Evolutionary conservation across 768 basidiomycete species (phyloP), one percentile per base, ranked within the genome.

Genomic region (Boletus pseudo-olivaceus): DNA sequence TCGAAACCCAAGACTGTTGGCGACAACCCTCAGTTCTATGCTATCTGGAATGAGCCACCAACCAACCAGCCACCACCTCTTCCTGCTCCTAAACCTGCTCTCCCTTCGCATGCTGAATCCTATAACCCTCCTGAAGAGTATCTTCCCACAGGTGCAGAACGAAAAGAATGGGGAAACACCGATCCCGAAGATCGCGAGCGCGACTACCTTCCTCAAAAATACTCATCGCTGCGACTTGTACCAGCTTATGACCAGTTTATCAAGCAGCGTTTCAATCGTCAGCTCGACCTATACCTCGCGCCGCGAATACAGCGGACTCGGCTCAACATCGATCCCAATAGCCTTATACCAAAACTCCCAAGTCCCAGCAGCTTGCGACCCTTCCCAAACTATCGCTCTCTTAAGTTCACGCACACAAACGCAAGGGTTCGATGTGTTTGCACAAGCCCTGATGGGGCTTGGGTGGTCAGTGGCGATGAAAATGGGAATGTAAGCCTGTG

Each of bases 41-140:
- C 87, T 15, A 89, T 99, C 55, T 99, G 97, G 97, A 85, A 85
- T 32, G 84, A 90, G 58, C 77, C 82, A 17, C 78, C 87, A n/a
- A 79, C 87, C 1, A 76, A 77, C 4, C 87, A 90, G 60, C 78
- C 88, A 1, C 93, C 97, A 51, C 92, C 93, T 30, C 84, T 94
- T 57, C 90, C 95, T 32, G 95, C 97, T 11, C 97, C 97, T 1
- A 97, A 98, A 71, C 82, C 84, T 2, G 80, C 82, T 15, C 83
- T 97, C 2, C 97, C 97, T 3, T 90, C 85, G 12, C 89, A 98
- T 61, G 84, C 88, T n/a, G 95, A 98, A 73, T 98, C 96, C 0
- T 99, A 98, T 71, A 99, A 99, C 67, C 97, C 97, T 32, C 97
- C 97, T 7, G 92, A 87, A 64, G 97, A 99, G 74, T 98, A 98